Evolutionary conservation across 108 stramenopile genomes (phyloP).

Genomic region (Nannochloropsis oceanica): DNA sequence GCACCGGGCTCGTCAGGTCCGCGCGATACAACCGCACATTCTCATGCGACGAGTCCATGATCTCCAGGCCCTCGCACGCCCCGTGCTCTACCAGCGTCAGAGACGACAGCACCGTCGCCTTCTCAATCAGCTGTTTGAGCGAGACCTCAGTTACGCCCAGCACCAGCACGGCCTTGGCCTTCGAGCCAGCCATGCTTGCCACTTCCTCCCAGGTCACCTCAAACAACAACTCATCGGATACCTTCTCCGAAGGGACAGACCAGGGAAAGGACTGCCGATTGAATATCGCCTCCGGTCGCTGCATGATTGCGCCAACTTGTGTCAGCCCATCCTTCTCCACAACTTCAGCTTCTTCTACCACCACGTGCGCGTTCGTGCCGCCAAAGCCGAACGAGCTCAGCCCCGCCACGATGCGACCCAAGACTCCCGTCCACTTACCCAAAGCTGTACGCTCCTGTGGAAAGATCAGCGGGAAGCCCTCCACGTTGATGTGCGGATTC

Average conservation of each 20-base stretch:
- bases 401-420: slow-evolving; percentile 13
- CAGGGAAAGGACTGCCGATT: not conserved
- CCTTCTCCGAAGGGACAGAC: not conserved
- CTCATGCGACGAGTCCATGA: not conserved
- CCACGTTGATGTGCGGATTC: slow-evolving; percentile 24
- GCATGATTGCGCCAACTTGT: not conserved
- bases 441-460: not conserved
- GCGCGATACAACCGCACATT: not conserved
- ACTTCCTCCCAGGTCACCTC: not conserved
- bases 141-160: not conserved
- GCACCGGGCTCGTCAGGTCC: not conserved
- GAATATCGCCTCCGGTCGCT: not conserved
- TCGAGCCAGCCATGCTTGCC: not conserved
- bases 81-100: not conserved
- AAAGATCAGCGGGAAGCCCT: slow-evolving; percentile 8
- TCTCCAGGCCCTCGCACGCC: not conserved
- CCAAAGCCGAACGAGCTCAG: slow-evolving; percentile 43
- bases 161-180: not conserved
- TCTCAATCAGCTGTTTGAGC: not conserved
- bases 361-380: slow-evolving; percentile 39
- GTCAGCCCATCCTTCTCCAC: not conserved
- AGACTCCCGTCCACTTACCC: not conserved
- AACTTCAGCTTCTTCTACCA: not conserved
- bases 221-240: not conserved
- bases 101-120: not conserved